Percentiles rank a stretch among this genome's conserved stretches.
Evolutionary conservation across 257 asterid genomes (phyloP).

Genomic region (Prunella vulgaris): DNA sequence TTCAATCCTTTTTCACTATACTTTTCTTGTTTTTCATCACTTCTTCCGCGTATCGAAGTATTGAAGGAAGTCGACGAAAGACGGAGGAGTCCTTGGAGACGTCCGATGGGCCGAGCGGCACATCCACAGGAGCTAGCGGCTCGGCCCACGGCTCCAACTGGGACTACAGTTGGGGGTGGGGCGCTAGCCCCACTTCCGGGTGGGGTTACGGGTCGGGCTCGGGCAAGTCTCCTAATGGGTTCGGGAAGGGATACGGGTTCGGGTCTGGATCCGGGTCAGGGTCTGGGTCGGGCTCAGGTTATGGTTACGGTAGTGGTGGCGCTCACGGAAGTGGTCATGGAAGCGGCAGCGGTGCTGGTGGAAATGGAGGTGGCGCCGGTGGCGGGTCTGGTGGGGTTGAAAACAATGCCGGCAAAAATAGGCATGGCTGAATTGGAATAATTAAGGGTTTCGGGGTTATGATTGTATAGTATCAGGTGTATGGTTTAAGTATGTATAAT

Average conservation of each 20-base stretch:
- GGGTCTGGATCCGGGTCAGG: slow-evolving; percentile 45
- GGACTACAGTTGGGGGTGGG: slow-evolving; percentile 54
- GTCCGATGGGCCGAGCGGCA: slow-evolving; percentile 8
- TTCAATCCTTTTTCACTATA: slow-evolving; percentile 18
- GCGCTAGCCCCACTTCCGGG: slow-evolving; percentile 46
- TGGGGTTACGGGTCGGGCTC: slow-evolving; percentile 67
- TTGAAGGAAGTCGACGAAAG: slow-evolving; percentile 12
- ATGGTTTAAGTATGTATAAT: background rate
- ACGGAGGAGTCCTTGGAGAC: slow-evolving; percentile 11
- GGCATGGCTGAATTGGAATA: slow-evolving; percentile 21
- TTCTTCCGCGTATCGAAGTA: slow-evolving; percentile 12
- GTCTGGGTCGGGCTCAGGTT: slow-evolving; percentile 38
- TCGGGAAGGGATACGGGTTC: slow-evolving; percentile 28
- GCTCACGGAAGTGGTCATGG: slow-evolving; percentile 41
- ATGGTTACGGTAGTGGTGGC: slow-evolving; percentile 43
- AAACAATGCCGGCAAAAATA: slow-evolving; percentile 7
- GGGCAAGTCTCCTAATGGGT: slow-evolving; percentile 40
- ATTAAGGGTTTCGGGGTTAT: background rate
- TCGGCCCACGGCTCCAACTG: slow-evolving; percentile 42
- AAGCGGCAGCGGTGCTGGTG: too few relatives aligned
- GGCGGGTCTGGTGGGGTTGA: slow-evolving; percentile 15
- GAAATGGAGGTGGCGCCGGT: slow-evolving; percentile 20
- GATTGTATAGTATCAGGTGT: background rate
- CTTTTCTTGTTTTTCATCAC: slow-evolving; percentile 22
- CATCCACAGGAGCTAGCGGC: slow-evolving; percentile 35